Conservation (phyloP, 2,329 filamentous ascomycete genomes). For the Gnomoniopsis sp. region DNA sequence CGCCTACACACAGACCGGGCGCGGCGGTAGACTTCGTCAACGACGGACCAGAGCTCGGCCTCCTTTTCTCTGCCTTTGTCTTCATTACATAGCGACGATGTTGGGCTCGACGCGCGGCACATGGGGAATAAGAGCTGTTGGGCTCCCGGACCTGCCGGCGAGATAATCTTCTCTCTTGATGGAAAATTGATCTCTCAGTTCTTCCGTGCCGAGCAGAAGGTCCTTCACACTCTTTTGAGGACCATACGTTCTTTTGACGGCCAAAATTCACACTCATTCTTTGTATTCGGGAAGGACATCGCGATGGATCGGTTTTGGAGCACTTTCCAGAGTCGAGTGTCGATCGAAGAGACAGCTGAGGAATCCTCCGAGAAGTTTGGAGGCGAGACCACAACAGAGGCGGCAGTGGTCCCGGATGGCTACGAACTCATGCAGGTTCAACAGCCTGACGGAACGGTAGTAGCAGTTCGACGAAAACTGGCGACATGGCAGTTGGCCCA, state of each 20-base stretch:
- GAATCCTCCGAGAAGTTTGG: background rate
- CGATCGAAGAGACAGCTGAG: background rate
- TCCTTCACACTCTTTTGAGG: background rate
- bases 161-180: background rate
- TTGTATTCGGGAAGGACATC: background rate
- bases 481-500: background rate
- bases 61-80: background rate
- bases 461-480: slow-evolving; percentile 10
- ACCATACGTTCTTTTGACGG: no score
- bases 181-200: background rate
- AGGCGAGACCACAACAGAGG: background rate
- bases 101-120: background rate
- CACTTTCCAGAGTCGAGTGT: background rate
- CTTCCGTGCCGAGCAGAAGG: background rate
- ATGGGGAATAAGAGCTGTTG: background rate
- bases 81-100: background rate
- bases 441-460: slow-evolving; percentile 7
- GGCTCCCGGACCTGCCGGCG: background rate
- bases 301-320: background rate
- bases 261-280: no score
- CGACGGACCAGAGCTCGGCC: background rate
- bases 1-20: background rate
- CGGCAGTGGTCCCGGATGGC: slow-evolving; percentile 7
- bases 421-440: slow-evolving; percentile 13
- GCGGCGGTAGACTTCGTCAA: background rate